Evolutionary conservation across 805 yeast species (phyloP).

Genomic region (Yarrowia osloensis): DNA sequence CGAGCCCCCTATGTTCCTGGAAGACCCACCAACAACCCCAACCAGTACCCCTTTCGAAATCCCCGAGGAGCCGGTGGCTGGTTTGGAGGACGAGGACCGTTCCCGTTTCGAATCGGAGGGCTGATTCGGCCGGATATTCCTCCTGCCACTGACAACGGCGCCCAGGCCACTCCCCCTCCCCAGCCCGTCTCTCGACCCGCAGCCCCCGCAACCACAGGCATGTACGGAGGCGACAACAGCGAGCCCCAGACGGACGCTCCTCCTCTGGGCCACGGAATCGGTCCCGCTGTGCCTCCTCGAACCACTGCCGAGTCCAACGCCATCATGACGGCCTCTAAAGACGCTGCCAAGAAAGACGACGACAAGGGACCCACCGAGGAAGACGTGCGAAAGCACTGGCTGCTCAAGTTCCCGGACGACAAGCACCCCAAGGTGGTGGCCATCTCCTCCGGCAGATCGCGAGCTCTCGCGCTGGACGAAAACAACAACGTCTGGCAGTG

Average conservation of each 20-base stretch:
- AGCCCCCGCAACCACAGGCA: not conserved
- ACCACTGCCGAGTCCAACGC: slow-evolving; percentile 9
- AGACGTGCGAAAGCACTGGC: slow-evolving; percentile 13
- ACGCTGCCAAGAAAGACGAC: not conserved
- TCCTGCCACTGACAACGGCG: not conserved
- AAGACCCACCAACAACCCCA: not conserved
- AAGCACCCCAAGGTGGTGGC: slow-evolving; percentile 45
- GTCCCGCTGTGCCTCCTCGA: slow-evolving; percentile 15
- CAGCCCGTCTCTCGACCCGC: not conserved
- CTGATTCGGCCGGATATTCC: not conserved
- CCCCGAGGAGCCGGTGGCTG: slow-evolving; percentile 9
- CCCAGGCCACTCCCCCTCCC: not conserved
- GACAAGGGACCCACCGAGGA: not conserved
- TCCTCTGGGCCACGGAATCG: slow-evolving; percentile 31
- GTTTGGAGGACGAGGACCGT: slow-evolving; percentile 12
- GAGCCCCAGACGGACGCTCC: not conserved
- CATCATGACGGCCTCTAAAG: not conserved
- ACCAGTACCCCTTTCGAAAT: not conserved
- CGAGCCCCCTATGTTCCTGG: slow-evolving; percentile 11
- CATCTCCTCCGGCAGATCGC: slow-evolving; percentile 64
- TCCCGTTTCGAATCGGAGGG: slow-evolving; percentile 7
- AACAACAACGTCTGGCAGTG: slow-evolving; percentile 57
- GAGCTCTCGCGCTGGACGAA: slow-evolving; percentile 61
- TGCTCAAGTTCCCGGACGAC: slow-evolving; percentile 19
- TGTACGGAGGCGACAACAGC: slow-evolving; percentile 4